These are phyloP conservation scores for Chenopodium berlandieri DNA, from an alignment of 148 eudicot species.

Conservation along the genomic window DNA sequence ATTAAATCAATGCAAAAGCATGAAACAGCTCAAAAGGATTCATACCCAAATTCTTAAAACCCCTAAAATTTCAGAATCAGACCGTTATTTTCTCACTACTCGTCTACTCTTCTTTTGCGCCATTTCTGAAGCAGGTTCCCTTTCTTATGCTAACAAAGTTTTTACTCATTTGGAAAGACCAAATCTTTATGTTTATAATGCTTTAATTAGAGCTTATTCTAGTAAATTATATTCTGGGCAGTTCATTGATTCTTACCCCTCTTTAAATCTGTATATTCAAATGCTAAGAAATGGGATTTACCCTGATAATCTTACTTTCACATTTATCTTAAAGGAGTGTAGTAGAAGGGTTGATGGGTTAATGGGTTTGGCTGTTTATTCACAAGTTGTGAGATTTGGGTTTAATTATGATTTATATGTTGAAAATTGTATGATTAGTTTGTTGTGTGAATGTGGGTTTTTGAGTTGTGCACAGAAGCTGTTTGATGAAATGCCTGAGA, in stretches of 20 bases:
- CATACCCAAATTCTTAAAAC: slow-evolving; percentile 53
- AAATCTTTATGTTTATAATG: slow-evolving; percentile 60
- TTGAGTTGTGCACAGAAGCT: slow-evolving; percentile 41
- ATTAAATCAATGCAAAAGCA: slow-evolving; percentile 44
- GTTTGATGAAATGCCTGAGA: slow-evolving; percentile 55
- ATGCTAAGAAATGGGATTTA: slow-evolving; percentile 37
- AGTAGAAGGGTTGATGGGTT: slow-evolving; percentile 33
- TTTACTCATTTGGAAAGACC: slow-evolving; percentile 37
- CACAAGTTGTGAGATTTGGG: slow-evolving; percentile 45
- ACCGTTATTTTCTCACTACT: slow-evolving; percentile 54
- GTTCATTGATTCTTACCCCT: slow-evolving; percentile 28
- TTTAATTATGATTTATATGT: slow-evolving; percentile 39
- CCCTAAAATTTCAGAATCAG: slow-evolving; percentile 32
- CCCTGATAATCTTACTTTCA: slow-evolving; percentile 41
- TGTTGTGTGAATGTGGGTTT: slow-evolving; percentile 42
- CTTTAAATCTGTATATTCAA: slow-evolving; percentile 30
- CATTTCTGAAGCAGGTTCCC: slow-evolving; percentile 40
- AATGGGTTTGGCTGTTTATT: slow-evolving; percentile 47
- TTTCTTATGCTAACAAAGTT: slow-evolving; percentile 46
- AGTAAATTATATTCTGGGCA: slow-evolving; percentile 24
- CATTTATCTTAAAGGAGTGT: slow-evolving; percentile 63
- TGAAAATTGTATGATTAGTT: slow-evolving; percentile 48
- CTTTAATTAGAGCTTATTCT: slow-evolving; percentile 60
- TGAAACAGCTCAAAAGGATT: slow-evolving; percentile 54
- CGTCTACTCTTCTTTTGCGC: slow-evolving; percentile 67